A percentile compares a stretch with the other conserved stretches of the same genome.
phyloP scores from a whole-genome alignment of 129 eudicot species.

The Erigeron canadensis region DNA sequence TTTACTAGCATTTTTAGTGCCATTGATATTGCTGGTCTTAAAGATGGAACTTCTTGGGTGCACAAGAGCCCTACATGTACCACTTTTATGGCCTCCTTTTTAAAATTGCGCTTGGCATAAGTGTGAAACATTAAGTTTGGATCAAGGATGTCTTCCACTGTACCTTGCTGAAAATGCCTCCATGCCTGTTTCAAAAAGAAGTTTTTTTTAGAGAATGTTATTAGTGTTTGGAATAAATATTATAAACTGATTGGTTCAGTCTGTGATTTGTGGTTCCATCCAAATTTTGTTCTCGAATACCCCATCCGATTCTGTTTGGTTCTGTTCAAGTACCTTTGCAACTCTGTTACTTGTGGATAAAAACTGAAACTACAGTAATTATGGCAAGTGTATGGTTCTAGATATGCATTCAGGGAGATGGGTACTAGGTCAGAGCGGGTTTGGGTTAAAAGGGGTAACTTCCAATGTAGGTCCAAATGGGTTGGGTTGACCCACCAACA shows the following conservation, averaged over 20 bases:
- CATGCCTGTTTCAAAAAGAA: conserved; percentile 50
- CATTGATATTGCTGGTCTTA: conserved; percentile 69
- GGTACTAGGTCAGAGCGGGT: not conserved
- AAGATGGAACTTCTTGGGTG: conserved; percentile 63
- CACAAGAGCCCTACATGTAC: conserved; percentile 77
- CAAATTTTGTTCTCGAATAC: too few species aligned
- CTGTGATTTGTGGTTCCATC: too few species aligned
- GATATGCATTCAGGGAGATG: not conserved
- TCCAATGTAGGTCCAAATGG: not conserved
- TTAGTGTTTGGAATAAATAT: not conserved
- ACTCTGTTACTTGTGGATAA: too few species aligned
- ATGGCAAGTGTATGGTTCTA: not conserved
- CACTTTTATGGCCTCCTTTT: conserved; percentile 51
- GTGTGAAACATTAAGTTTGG: conserved; percentile 61
- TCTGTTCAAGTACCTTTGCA: too few species aligned
- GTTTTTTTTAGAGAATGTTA: not conserved
- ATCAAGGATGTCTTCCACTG: conserved; percentile 62
- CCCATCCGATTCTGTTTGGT: too few species aligned
- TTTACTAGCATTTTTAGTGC: conserved; percentile 65
- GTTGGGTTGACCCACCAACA: not conserved
- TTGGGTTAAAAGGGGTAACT: not conserved
- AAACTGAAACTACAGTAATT: not conserved
- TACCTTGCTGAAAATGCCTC: conserved; percentile 73
- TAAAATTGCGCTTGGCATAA: conserved; percentile 30
- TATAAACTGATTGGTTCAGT: not conserved